A percentile compares a stretch with the other conserved stretches of the same genome.
Evolutionary conservation across 1,284 basidiomycete genomes (phyloP).

Genomic region (Porodaedalea pini): DNA sequence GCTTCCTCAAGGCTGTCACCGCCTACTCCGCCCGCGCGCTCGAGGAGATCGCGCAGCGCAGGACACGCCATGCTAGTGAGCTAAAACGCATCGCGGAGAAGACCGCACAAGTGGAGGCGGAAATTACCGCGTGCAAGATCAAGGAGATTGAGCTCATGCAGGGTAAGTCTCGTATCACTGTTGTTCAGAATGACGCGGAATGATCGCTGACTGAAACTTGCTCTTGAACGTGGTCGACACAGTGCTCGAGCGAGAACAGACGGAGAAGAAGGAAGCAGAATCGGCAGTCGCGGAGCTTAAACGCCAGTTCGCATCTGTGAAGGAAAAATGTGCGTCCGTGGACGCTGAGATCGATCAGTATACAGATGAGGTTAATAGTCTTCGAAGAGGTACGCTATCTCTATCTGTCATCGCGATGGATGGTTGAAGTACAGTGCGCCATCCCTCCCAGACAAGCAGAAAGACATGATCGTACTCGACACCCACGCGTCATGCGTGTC

Average conservation of each 20-base stretch:
- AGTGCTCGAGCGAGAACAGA: conserved; percentile 68
- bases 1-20: conserved; percentile 65
- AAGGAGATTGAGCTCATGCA: conserved; percentile 69
- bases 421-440: background rate
- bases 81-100: conserved; percentile 58
- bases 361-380: conserved; percentile 50
- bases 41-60: conserved; percentile 56
- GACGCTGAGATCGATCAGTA: conserved; percentile 71
- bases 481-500: conserved; percentile 51
- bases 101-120: conserved; percentile 52
- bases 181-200: background rate
- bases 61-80: conserved; percentile 52
- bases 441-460: conserved; percentile 53
- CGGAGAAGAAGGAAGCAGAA: conserved; percentile 68
- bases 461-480: conserved; percentile 62
- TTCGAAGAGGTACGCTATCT: conserved; percentile 50
- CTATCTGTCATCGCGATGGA: background rate
- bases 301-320: conserved; percentile 56
- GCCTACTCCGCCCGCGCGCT: conserved; percentile 66
- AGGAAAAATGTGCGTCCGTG: conserved; percentile 53
- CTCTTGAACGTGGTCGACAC: too few relatives aligned
- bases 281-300: conserved; percentile 55
- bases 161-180: conserved; percentile 37
- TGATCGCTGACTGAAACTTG: background rate
- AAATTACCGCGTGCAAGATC: conserved; percentile 67